These are phyloP conservation scores for Salinomyces thailandicus DNA, from an alignment of 2,329 filamentous ascomycete species.

Conservation along the genomic window DNA sequence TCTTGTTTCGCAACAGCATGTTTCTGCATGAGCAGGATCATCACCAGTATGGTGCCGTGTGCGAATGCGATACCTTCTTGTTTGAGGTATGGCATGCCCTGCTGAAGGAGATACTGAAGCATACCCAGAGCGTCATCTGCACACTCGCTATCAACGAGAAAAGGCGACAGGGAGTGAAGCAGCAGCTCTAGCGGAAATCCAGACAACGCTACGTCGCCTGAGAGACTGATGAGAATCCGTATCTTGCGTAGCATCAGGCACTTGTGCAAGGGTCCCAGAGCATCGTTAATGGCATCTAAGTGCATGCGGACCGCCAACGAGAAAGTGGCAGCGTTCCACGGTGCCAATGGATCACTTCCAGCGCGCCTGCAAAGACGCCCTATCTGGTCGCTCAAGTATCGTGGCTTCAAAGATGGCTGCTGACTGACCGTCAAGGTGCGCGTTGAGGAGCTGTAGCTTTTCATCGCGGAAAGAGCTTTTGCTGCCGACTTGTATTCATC, in stretches of 20 bases:
- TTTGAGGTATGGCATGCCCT: conserved; percentile 53
- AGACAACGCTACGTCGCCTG: conserved; percentile 58
- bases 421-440: conserved; percentile 62
- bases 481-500: conserved; percentile 49
- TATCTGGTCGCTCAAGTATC: conserved; percentile 64
- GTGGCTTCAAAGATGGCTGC: conserved; percentile 76
- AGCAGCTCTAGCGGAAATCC: conserved; percentile 88
- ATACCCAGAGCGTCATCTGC: conserved; percentile 84
- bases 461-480: conserved; percentile 58
- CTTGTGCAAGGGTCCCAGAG: conserved; percentile 75
- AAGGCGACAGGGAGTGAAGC: conserved; percentile 66
- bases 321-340: conserved; percentile 21
- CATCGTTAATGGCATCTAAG: conserved; percentile 68
- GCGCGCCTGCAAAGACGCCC: conserved; percentile 66
- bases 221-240: conserved; percentile 66
- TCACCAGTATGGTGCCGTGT: conserved; percentile 68
- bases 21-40: conserved; percentile 64
- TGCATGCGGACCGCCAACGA: conserved; percentile 52
- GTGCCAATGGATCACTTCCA: conserved; percentile 46
- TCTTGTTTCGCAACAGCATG: conserved; percentile 10
- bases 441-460: conserved; percentile 54
- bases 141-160: conserved; percentile 73
- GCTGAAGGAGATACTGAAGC: conserved; percentile 67
- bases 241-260: conserved; percentile 81
- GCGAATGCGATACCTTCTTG: conserved; percentile 60